phyloP scores from a whole-genome alignment of 495 filamentous ascomycete genomes.

The Darksidea phi region DNA sequence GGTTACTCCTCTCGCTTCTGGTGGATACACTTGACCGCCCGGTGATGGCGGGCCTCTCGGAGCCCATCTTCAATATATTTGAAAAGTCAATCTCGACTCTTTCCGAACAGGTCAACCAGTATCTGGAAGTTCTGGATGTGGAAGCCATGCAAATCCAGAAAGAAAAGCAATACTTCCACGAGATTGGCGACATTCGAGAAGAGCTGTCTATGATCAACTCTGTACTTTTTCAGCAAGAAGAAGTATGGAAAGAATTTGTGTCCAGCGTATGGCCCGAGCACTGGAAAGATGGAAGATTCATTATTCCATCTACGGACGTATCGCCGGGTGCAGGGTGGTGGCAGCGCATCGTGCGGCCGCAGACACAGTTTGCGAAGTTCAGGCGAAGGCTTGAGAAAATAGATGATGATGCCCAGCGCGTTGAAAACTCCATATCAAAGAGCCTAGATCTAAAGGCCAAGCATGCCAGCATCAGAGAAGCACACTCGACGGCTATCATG shows the following conservation, averaged over 20 bases:
- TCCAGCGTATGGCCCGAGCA: not conserved
- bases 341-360: not conserved
- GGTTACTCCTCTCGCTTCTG: no score
- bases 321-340: no score
- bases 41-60: no score
- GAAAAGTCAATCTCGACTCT: no score
- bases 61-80: no score
- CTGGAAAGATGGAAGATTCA: not conserved
- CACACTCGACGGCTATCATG: slow-evolving; percentile 30
- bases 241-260: not conserved
- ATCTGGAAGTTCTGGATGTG: no score
- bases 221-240: not conserved
- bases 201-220: not conserved
- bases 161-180: not conserved
- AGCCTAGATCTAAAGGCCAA: slow-evolving; percentile 32
- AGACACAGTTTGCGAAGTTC: not conserved
- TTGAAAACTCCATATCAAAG: not conserved
- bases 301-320: not conserved
- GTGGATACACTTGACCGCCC: no score
- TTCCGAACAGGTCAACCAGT: no score
- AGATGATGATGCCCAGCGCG: slow-evolving; percentile 7
- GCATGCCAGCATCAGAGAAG: slow-evolving; percentile 38
- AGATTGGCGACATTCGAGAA: not conserved
- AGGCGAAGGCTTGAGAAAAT: not conserved
- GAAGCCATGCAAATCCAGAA: no score